Evolutionary conservation across 208 protist species (phyloP).

Genomic region (Spironucleus salmonicida): DNA sequence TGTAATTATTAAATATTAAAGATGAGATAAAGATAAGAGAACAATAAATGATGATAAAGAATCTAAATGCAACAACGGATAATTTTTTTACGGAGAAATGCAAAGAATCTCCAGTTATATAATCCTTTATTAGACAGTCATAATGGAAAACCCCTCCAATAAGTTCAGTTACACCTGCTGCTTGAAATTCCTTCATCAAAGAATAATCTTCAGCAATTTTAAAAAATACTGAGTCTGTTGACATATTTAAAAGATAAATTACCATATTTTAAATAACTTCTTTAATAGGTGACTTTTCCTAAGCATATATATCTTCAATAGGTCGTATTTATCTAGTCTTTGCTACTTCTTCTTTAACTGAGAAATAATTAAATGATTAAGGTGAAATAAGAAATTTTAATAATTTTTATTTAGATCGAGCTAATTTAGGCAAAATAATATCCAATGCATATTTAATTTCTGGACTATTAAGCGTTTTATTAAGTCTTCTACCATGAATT

Average conservation of each 20-base stretch:
- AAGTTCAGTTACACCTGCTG: not conserved
- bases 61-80: not conserved
- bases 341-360: not conserved
- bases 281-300: not conserved
- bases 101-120: not conserved
- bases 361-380: not conserved
- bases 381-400: not conserved
- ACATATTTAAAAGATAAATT: not conserved
- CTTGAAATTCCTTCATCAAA: not conserved
- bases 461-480: not conserved
- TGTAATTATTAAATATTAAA: not conserved
- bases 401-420: not conserved
- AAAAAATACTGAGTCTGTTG: not conserved
- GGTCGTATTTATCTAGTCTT: not conserved
- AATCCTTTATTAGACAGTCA: not conserved
- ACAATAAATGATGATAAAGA: not conserved
- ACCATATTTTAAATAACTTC: not conserved
- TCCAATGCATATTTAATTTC: not conserved
- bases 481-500: not conserved
- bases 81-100: not conserved
- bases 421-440: not conserved
- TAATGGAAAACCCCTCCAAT: not conserved
- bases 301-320: not conserved
- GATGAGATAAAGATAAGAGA: not conserved
- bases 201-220: not conserved